phyloP scores from a whole-genome alignment of 148 eudicot species.

The Beta vulgaris region DNA sequence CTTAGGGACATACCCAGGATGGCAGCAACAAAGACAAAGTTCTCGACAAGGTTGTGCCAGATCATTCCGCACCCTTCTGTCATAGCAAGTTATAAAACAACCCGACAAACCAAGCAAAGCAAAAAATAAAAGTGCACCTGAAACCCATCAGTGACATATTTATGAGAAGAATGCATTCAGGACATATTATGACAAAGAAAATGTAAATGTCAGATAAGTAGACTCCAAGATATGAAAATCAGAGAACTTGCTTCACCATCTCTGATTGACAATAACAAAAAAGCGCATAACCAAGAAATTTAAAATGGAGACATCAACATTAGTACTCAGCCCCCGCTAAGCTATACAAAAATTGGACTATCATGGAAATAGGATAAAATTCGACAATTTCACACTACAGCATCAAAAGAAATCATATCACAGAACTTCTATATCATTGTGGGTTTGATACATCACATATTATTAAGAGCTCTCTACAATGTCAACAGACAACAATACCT shows the following conservation, averaged over 20 bases:
- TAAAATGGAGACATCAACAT: background rate
- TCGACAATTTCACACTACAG: too few species aligned
- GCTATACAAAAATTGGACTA: too few species aligned
- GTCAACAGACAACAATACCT: too few species aligned
- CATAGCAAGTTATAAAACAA: conserved; percentile 90
- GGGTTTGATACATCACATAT: too few species aligned
- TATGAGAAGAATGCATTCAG: background rate
- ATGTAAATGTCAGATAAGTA: background rate
- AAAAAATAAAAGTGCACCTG: conserved; percentile 90
- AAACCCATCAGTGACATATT: conserved; percentile 15
- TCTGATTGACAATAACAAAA: background rate
- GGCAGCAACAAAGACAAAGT: conserved; percentile 94
- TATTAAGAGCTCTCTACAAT: too few species aligned
- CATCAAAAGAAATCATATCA: too few species aligned
- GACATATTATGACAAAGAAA: background rate
- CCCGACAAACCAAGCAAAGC: conserved; percentile 90
- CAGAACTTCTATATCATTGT: too few species aligned
- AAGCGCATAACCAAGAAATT: background rate
- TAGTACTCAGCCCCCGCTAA: background rate
- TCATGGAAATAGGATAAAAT: too few species aligned
- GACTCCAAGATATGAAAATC: background rate
- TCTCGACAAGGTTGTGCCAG: conserved; percentile 96
- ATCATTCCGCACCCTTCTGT: conserved; percentile 85
- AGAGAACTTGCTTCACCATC: background rate
- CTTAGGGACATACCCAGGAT: conserved; percentile 60